Conservation (phyloP, 352 stramenopile species). For the Globisporangium cederbergense region DNA sequence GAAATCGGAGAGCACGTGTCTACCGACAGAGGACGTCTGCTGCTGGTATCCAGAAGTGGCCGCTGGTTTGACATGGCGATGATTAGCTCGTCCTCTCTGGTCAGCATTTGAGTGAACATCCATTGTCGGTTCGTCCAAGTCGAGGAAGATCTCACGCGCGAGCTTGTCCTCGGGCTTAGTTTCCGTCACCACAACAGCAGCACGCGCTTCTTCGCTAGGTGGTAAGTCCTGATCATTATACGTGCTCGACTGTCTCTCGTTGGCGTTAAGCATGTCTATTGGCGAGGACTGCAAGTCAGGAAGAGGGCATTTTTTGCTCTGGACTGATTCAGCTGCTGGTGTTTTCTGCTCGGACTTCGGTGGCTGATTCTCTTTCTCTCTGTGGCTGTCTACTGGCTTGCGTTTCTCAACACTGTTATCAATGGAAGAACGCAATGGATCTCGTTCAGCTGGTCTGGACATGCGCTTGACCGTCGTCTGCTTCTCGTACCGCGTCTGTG, state of each 20-base stretch:
- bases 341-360: not conserved
- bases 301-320: not conserved
- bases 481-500: not conserved
- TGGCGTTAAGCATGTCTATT: not conserved
- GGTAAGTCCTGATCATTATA: not conserved
- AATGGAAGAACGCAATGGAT: not conserved
- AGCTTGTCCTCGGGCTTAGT: not conserved
- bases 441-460: not conserved
- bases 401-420: not conserved
- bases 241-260: not conserved
- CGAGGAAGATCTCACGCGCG: conserved; percentile 1
- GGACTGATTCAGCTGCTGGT: not conserved
- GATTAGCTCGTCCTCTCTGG: not conserved
- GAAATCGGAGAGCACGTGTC: conserved; percentile 68
- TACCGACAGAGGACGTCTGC: conserved; percentile 44
- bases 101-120: not conserved
- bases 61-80: not conserved
- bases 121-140: not conserved
- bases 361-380: conserved; percentile 10
- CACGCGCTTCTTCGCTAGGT: not conserved
- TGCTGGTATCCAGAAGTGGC: not conserved
- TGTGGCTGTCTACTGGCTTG: not conserved
- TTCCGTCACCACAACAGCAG: not conserved
- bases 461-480: not conserved
- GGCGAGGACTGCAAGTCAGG: not conserved